These are phyloP conservation scores for Elsinoe batatas DNA, from an alignment of 2,329 filamentous ascomycete species.

Conservation along the genomic window DNA sequence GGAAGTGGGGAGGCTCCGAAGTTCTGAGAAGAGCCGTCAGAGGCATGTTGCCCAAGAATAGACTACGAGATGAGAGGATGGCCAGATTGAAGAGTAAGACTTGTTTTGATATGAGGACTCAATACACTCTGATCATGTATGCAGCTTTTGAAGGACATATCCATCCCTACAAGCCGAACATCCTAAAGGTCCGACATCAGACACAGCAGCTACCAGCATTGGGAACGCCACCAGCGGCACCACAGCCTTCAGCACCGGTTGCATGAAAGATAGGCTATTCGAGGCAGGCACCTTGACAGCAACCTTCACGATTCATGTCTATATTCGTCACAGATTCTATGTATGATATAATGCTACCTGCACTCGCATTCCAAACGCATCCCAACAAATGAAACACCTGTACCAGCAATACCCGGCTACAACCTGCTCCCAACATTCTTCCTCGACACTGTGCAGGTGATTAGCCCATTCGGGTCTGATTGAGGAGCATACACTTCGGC, in stretches of 20 bases:
- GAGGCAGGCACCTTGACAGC: background rate
- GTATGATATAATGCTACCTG: background rate
- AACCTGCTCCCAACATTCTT: slow-evolving; percentile 20
- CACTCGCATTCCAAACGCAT: background rate
- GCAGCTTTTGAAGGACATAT: slow-evolving; percentile 79
- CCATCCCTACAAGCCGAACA: slow-evolving; percentile 85
- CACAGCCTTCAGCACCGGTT: slow-evolving; percentile 1
- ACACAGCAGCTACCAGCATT: background rate
- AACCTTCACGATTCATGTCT: background rate
- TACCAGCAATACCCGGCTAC: background rate
- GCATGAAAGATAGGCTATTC: background rate
- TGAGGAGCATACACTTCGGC: slow-evolving; percentile 94
- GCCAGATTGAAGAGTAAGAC: slow-evolving; percentile 69
- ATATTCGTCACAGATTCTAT: slow-evolving; percentile 6
- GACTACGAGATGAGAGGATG: slow-evolving; percentile 76
- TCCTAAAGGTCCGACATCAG: slow-evolving; percentile 49
- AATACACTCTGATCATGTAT: slow-evolving; percentile 8
- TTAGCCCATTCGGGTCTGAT: slow-evolving; percentile 85
- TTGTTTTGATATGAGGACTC: background rate
- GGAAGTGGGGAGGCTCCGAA: slow-evolving; percentile 87
- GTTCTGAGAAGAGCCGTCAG: slow-evolving; percentile 83
- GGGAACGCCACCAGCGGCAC: slow-evolving; percentile 2
- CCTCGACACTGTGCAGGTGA: slow-evolving; percentile 79
- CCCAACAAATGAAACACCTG: background rate
- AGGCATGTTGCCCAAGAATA: slow-evolving; percentile 97